Evolutionary conservation across 208 protist species (phyloP), one percentile per base, ranked within the genome.

Genomic region (Leishmania braziliensis): DNA sequence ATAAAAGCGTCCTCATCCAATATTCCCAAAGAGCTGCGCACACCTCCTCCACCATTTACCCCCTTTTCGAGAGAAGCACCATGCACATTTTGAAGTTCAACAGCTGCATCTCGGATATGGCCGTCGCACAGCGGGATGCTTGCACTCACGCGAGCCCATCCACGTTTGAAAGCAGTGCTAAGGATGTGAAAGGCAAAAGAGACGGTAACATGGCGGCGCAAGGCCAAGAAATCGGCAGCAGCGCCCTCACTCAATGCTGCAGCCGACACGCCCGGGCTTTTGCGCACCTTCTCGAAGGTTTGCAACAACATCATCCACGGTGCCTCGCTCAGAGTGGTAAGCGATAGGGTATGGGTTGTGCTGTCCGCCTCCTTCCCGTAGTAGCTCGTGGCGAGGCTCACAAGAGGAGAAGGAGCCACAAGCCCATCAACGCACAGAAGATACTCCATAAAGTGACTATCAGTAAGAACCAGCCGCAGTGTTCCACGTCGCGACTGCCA

Each of bases 1-100:
- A 89, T 91, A 54, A 92, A 89, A 43, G 81, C 84, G 68, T 91
- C 90, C 68, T 93, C 84, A 50, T 91, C 82, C 29, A 91, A 54
- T 18, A 82, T 33, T 1, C 23, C 46, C 54, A 82, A n/a, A 60
- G 62, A 46, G 20, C 43, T 16, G 56, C 46, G 1, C 8, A 29
- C 43, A 72, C 56, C n/a, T 9, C 20, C 62, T 9, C 26, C 65
- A 46, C 46, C 48, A 9, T 8, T 54, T 16, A 5, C 18, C 16
- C 3, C 18, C 12, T n/a, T 14, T 33, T 12, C 48, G n/a, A 51
- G 26, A 68, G 33, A 16, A 14, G 36, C 23, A 33, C 12, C 50
- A 5, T 66, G 18, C 23, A 20, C 18, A 23, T 54, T 68, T 26
- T 43, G n/a, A 33, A 50, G 0, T 36, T 58, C 33, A 1, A n/a